These are phyloP conservation scores for Triticum dicoccoides DNA, from an alignment of 176 grass and related monocot genomes.

Conservation along the genomic window DNA sequence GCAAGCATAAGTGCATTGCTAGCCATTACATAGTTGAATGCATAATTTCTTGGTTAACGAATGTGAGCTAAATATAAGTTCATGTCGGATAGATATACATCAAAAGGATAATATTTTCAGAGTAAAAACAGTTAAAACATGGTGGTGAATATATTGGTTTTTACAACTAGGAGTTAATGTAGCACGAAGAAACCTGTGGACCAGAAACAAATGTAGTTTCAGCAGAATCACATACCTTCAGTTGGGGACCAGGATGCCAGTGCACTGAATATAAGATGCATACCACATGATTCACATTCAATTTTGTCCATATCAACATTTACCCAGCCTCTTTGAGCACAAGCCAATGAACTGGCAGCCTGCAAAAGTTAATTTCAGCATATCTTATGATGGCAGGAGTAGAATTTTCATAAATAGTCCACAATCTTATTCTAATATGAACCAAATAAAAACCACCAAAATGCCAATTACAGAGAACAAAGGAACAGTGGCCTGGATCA, in stretches of 20 bases:
- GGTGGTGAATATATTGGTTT: not conserved
- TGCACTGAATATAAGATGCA: conserved; percentile 61
- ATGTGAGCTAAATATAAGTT: not conserved
- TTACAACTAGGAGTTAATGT: not conserved
- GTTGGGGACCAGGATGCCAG: conserved; percentile 59
- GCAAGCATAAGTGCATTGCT: too few relatives aligned
- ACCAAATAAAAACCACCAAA: not conserved
- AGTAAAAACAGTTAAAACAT: not conserved
- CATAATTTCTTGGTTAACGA: too few relatives aligned
- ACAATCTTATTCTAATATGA: not conserved
- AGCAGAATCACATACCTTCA: conserved; percentile 60
- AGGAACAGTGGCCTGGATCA: not conserved
- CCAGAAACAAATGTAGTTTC: not conserved
- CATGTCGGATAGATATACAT: not conserved
- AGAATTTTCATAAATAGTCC: not conserved
- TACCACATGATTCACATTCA: conserved; percentile 87
- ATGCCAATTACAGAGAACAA: not conserved
- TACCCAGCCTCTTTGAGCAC: conserved; percentile 86
- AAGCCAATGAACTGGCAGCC: conserved; percentile 67
- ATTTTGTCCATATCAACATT: conserved; percentile 79
- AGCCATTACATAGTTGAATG: not conserved
- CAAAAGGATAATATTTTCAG: not conserved
- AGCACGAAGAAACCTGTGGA: not conserved
- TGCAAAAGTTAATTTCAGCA: conserved; percentile 28
- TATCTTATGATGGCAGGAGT: not conserved